Conservation (phyloP, 805 yeast species). For the Clavispora carvajalis region DNA sequence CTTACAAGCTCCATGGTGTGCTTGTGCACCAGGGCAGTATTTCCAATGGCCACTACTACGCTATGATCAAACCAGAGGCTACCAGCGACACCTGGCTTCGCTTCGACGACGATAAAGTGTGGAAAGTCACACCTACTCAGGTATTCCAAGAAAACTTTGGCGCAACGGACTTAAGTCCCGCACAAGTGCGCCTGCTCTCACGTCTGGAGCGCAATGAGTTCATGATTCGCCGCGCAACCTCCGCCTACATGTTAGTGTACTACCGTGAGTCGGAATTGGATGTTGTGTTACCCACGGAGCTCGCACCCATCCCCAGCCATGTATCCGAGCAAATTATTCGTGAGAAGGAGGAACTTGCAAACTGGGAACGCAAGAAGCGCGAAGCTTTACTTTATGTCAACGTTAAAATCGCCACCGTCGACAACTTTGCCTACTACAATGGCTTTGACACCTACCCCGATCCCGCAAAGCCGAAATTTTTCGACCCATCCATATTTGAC, state of each 20-base stretch:
- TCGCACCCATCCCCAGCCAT: constrained; percentile 48
- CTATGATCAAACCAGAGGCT: constrained; percentile 77
- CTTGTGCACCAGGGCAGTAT: constrained; percentile 94
- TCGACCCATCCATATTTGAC: constrained; percentile 45
- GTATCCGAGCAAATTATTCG: constrained; percentile 59
- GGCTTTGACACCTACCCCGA: constrained; percentile 79
- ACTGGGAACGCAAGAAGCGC: constrained; percentile 54
- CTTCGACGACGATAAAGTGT: constrained; percentile 94
- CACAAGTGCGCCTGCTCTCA: constrained; percentile 45
- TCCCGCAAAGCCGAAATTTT: constrained; percentile 39
- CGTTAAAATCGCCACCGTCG: constrained; percentile 50
- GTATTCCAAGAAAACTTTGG: constrained; percentile 94
- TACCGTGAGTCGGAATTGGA: constrained; percentile 58
- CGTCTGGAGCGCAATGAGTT: constrained; percentile 60
- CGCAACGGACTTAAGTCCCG: constrained; percentile 52
- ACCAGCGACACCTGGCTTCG: constrained; percentile 70
- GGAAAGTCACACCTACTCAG: constrained; percentile 76
- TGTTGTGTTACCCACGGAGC: constrained; percentile 54
- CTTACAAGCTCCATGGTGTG: constrained; percentile 85
- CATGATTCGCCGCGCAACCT: constrained; percentile 71
- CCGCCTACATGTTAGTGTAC: constrained; percentile 96
- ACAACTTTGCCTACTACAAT: constrained; percentile 52
- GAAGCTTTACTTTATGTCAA: constrained; percentile 48
- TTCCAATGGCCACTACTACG: constrained; percentile 94
- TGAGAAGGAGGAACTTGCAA: constrained; percentile 56